These are phyloP conservation scores for Cytidiella melzeri DNA, from an alignment of 768 basidiomycete species.

Conservation along the genomic window DNA sequence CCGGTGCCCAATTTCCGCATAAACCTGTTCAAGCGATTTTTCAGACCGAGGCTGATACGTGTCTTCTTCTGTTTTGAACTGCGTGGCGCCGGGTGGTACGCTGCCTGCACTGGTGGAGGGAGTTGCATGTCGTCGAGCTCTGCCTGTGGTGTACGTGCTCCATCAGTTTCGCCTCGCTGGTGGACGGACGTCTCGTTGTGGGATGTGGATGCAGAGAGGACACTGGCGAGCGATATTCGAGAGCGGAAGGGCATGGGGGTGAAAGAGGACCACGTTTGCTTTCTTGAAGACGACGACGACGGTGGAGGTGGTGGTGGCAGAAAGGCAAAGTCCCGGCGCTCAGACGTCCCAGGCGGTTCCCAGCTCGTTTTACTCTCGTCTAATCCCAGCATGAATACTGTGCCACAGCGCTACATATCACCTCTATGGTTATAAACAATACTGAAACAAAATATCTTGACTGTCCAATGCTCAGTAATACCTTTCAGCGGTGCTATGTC, in stretches of 20 bases:
- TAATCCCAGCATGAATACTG: too few species aligned
- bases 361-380: too few species aligned
- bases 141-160: not conserved
- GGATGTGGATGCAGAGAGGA: conserved; percentile 4
- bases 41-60: conserved; percentile 20
- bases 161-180: not conserved
- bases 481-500: too few species aligned
- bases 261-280: too few species aligned
- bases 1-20: conserved; percentile 29
- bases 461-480: too few species aligned
- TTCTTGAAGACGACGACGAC: not conserved
- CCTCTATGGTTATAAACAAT: too few species aligned
- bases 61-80: conserved; percentile 16
- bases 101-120: conserved; percentile 5
- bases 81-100: not conserved
- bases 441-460: too few species aligned
- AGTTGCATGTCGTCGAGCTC: conserved; percentile 1
- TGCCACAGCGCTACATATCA: too few species aligned
- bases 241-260: conserved; percentile 19
- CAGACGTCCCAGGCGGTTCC: too few species aligned
- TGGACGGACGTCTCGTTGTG: not conserved
- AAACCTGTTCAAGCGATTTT: conserved; percentile 26
- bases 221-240: conserved; percentile 15
- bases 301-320: not conserved
- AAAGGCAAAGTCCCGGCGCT: not conserved